Evolutionary conservation across 768 basidiomycete genomes (phyloP).

Genomic region (Lactifluus piperatus): DNA sequence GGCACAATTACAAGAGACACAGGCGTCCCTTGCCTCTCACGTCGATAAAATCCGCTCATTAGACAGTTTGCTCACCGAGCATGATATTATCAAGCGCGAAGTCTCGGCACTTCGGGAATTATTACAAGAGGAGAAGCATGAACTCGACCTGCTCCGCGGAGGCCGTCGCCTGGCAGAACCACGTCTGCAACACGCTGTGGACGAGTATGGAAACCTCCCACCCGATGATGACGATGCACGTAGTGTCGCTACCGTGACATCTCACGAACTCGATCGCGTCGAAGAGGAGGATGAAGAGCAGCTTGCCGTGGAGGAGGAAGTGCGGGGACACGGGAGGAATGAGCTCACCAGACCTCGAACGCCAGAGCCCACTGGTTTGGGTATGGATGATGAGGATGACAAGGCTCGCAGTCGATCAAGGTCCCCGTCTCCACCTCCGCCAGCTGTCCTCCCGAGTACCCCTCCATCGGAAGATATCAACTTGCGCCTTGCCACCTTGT

Average conservation of each 20-base stretch:
- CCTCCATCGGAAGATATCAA: slow-evolving; percentile 47
- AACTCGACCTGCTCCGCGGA: slow-evolving; percentile 32
- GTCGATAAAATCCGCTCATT: slow-evolving; percentile 78
- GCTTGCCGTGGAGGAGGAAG: slow-evolving; percentile 33
- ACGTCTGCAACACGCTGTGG: slow-evolving; percentile 11
- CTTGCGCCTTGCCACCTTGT: slow-evolving; percentile 49
- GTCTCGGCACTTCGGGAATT: slow-evolving; percentile 62
- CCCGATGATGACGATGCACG: slow-evolving; percentile 45
- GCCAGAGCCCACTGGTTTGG: slow-evolving; percentile 66
- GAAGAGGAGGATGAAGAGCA: slow-evolving; percentile 70
- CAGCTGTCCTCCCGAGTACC: slow-evolving; percentile 13
- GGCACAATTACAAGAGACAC: slow-evolving; percentile 76
- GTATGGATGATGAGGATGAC: slow-evolving; percentile 39
- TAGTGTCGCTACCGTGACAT: slow-evolving; percentile 63
- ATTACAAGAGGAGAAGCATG: slow-evolving; percentile 56
- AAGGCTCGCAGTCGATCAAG: slow-evolving; percentile 28
- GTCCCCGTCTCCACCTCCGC: slow-evolving; percentile 23
- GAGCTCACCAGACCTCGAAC: slow-evolving; percentile 68
- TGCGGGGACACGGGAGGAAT: slow-evolving; percentile 36
- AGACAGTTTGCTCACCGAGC: slow-evolving; percentile 74
- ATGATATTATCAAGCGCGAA: slow-evolving; percentile 76
- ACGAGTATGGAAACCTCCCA: slow-evolving; percentile 28
- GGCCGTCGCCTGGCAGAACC: slow-evolving; percentile 15
- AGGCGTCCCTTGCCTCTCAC: slow-evolving; percentile 64
- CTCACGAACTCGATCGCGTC: slow-evolving; percentile 61